These are phyloP conservation scores for Carpinus fangiana DNA, from an alignment of 306 rosid species.

Conservation along the genomic window DNA sequence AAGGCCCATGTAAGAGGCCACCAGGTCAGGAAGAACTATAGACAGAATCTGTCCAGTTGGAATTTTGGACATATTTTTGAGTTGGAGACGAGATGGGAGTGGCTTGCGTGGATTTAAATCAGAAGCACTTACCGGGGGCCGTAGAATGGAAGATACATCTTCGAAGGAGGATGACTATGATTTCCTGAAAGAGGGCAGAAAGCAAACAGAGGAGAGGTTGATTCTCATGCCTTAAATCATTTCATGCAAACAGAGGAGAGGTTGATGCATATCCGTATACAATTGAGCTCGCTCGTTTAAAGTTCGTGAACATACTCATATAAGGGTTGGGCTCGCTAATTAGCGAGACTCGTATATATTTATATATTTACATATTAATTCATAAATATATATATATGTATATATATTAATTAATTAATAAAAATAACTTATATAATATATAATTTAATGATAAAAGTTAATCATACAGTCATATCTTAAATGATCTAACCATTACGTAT, in stretches of 20 bases:
- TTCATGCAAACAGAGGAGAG: conserved; percentile 66
- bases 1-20: conserved; percentile 94
- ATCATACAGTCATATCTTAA: no score
- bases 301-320: no score
- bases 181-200: conserved; percentile 73
- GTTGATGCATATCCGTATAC: neutral
- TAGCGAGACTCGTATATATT: no score
- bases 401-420: no score
- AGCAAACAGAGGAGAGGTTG: conserved; percentile 72
- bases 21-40: conserved; percentile 73
- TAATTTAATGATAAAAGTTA: no score
- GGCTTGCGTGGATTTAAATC: conserved; percentile 84
- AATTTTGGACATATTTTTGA: conserved; percentile 76
- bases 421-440: no score
- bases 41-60: conserved; percentile 77
- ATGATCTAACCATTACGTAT: no score
- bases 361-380: no score
- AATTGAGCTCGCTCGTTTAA: no score
- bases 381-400: no score
- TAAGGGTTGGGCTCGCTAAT: no score
- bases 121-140: conserved; percentile 45
- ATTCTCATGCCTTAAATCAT: no score
- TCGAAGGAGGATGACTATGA: conserved; percentile 64
- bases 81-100: conserved; percentile 86
- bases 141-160: conserved; percentile 41